These are phyloP conservation scores for Citrullus amarus DNA, from an alignment of 306 rosid species.

Conservation along the genomic window DNA sequence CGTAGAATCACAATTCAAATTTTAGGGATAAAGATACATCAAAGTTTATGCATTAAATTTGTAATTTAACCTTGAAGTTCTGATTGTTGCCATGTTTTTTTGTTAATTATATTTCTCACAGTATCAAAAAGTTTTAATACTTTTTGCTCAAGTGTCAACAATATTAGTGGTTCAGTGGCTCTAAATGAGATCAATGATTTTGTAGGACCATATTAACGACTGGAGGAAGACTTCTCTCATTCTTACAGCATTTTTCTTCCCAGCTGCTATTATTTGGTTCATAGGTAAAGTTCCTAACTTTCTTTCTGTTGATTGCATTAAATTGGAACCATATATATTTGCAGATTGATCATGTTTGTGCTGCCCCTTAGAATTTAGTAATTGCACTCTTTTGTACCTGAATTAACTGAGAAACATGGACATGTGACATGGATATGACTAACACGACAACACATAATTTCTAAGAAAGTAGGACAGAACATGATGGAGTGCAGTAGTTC, in stretches of 20 bases:
- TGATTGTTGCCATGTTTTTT: neutral
- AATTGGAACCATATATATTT: neutral
- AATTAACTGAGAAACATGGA: neutral
- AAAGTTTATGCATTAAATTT: too few relatives aligned
- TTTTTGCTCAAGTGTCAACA: neutral
- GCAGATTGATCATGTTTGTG: neutral
- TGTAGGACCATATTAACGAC: slow-evolving; percentile 53
- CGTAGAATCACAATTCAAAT: neutral
- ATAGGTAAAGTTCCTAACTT: slow-evolving; percentile 31
- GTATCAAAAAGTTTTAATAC: neutral
- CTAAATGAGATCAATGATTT: neutral
- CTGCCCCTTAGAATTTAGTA: neutral
- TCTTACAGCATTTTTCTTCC: slow-evolving; percentile 51
- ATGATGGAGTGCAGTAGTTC: too few relatives aligned
- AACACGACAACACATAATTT: neutral
- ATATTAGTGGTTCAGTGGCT: neutral
- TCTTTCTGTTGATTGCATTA: neutral
- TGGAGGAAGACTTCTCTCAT: slow-evolving; percentile 65
- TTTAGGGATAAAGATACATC: neutral
- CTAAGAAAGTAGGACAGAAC: neutral
- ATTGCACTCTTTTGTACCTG: neutral
- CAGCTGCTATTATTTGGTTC: slow-evolving; percentile 66
- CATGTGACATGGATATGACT: neutral
- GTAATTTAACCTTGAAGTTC: neutral
- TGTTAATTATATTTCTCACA: neutral